phyloP scores from a whole-genome alignment of 2,329 filamentous ascomycete genomes.

The Lasiodiplodia sp. region DNA sequence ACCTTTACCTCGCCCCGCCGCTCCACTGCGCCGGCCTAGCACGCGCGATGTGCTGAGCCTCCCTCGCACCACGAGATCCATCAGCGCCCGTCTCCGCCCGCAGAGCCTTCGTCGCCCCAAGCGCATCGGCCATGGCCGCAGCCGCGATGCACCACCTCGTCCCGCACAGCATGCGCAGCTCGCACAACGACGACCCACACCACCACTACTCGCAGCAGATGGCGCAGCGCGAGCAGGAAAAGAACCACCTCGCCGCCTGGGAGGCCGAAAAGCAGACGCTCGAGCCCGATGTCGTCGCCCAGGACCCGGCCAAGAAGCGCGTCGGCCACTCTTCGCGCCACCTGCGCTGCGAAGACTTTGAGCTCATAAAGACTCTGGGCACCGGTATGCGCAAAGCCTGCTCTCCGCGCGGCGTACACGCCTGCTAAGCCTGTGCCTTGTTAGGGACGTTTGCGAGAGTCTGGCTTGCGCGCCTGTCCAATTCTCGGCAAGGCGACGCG shows the following conservation, averaged over 20 bases:
- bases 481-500: conserved; percentile 59
- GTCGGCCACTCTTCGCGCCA: conserved; percentile 57
- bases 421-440: conserved; percentile 28
- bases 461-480: conserved; percentile 74
- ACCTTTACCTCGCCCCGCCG: conserved; percentile 22
- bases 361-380: conserved; percentile 76
- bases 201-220: conserved; percentile 44
- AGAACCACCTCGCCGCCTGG: conserved; percentile 55
- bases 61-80: conserved; percentile 11
- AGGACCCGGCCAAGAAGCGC: conserved; percentile 52
- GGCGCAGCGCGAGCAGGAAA: conserved; percentile 55
- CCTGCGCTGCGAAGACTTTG: conserved; percentile 67
- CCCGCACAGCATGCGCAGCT: conserved; percentile 40
- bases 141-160: conserved; percentile 43
- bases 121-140: conserved; percentile 41
- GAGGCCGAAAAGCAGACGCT: conserved; percentile 53
- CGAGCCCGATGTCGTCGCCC: conserved; percentile 51
- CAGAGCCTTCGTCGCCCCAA: conserved; percentile 21
- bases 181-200: conserved; percentile 33
- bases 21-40: conserved; percentile 29
- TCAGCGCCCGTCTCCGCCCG: conserved; percentile 12
- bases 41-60: conserved; percentile 26
- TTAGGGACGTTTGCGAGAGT: conserved; percentile 82
- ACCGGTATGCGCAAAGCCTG: conserved; percentile 62
- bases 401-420: conserved; percentile 11